Percentiles rank a stretch among this genome's conserved stretches.
phyloP scores from a whole-genome alignment of 2,329 filamentous ascomycete species.

The Tolypocladium inflatum region DNA sequence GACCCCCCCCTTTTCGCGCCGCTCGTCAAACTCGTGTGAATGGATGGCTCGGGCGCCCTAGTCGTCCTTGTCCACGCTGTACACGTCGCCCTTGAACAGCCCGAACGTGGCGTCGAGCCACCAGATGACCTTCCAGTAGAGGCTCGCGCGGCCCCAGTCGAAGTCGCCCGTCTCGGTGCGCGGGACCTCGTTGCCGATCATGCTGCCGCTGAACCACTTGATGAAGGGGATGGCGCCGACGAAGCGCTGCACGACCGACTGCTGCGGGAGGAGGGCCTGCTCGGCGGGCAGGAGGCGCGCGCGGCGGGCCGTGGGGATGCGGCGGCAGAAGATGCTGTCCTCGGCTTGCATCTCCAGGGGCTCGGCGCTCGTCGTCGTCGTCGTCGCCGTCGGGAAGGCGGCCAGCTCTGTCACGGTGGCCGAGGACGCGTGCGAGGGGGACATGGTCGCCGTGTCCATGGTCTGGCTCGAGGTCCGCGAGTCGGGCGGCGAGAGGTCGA shows the following conservation, averaged over 20 bases:
- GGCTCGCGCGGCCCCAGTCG: slow-evolving; percentile 59
- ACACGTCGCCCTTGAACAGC: slow-evolving; percentile 50
- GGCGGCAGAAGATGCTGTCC: slow-evolving; percentile 43
- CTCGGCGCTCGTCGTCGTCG: slow-evolving; percentile 8
- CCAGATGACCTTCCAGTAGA: slow-evolving; percentile 61
- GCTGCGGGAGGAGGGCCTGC: slow-evolving; percentile 61
- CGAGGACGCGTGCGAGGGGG: slow-evolving; percentile 31
- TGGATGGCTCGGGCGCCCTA: slow-evolving; percentile 15
- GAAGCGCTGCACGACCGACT: slow-evolving; percentile 53
- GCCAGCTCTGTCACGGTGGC: slow-evolving; percentile 31
- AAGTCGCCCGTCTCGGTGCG: slow-evolving; percentile 65
- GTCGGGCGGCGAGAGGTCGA: slow-evolving; percentile 30
- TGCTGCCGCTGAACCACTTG: slow-evolving; percentile 60
- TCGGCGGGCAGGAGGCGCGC: slow-evolving; percentile 58
- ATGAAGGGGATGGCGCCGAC: slow-evolving; percentile 59
- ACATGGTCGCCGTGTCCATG: slow-evolving; percentile 46
- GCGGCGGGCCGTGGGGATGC: slow-evolving; percentile 57
- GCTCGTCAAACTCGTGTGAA: slow-evolving; percentile 1
- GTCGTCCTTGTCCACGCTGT: slow-evolving; percentile 49
- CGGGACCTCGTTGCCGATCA: slow-evolving; percentile 70
- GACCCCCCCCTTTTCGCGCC: not conserved
- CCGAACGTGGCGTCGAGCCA: slow-evolving; percentile 50
- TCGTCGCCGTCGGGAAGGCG: slow-evolving; percentile 3
- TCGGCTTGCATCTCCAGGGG: slow-evolving; percentile 19
- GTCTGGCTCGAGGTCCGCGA: slow-evolving; percentile 46